Evolutionary conservation across 352 stramenopile species (phyloP), one percentile per base, ranked within the genome.

Genomic region (Phytophthora uliginosa): DNA sequence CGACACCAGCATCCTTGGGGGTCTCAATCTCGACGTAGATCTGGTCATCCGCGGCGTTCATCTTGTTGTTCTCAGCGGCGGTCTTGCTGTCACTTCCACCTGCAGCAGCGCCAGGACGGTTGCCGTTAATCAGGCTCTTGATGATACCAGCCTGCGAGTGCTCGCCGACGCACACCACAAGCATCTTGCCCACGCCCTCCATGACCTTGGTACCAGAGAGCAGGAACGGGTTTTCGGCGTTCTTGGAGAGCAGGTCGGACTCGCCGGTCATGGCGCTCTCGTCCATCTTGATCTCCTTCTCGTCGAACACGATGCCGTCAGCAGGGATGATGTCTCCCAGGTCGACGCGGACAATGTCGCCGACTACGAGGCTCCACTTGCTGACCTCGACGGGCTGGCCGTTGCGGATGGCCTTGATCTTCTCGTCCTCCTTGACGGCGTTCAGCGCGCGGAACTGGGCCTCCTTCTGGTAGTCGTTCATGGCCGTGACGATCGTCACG

Each of bases 381-480:
- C 69, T 84, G 4, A 93, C 82, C 56, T 91, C 84, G 26, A 63
- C 72, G 0, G 84, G 82, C 31, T 71, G 62, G 55, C 88, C 85
- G 56, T 95, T 86, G 64, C 89, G 83, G 45, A 89, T 80, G 7
- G 92, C 89, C 66, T 95, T 96, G 59, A 93, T 92, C 71, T 87
- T 90, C 59, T 93, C 85, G 57, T 89, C 78, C 52, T 93, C 87
- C 63, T 93, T 95, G 40, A 91, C 71, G 18, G 84, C 87, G 59
- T 97, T 95, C 36, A 98, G 71, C 13, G 76, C 78, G 20, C 86
- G 77, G 72, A 98, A 98, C 75, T 98, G 90, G 42, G 93, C 76
- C 66, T 98, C 91, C 77, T 98, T 97, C 73, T 92, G 87, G 71
- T 98, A 98, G 71, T 98, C 92, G 65, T 97, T 98, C 33, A 87